A percentile compares a stretch with the other conserved stretches of the same genome.
Conservation (phyloP, 1,284 basidiomycete species). For the Phlebopus sp. region DNA sequence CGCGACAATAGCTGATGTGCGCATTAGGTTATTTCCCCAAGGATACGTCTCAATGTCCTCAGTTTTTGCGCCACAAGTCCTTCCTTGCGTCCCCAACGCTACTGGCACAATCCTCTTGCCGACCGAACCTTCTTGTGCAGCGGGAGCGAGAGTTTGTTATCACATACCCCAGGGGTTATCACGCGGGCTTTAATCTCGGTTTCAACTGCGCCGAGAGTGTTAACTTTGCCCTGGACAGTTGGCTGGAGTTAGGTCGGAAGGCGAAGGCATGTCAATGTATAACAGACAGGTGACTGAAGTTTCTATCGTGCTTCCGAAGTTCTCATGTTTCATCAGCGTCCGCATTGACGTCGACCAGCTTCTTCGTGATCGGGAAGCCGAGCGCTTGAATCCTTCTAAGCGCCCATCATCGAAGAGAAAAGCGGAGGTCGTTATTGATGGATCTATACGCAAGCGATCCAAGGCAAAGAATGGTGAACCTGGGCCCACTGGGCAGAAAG, state of each 20-base stretch:
- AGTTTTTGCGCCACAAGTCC: conserved; percentile 96
- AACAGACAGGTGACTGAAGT: conserved; percentile 63
- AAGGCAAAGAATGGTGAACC: conserved; percentile 12
- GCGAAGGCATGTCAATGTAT: conserved; percentile 86
- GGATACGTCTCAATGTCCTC: conserved; percentile 80
- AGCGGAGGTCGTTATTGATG: conserved; percentile 22
- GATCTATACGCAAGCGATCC: conserved; percentile 36
- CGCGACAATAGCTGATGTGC: conserved; percentile 5
- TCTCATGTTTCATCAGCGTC: conserved; percentile 54
- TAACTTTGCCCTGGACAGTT: conserved; percentile 95
- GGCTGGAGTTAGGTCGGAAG: conserved; percentile 85
- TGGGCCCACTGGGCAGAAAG: conserved; percentile 11
- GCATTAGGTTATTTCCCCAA: conserved; percentile 78
- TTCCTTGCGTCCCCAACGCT: conserved; percentile 90
- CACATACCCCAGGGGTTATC: conserved; percentile 93
- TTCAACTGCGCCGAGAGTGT: conserved; percentile 98
- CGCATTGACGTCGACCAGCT: conserved; percentile 88
- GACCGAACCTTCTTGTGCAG: conserved; percentile 88
- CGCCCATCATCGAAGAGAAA: conserved; percentile 38
- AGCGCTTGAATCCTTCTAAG: conserved; percentile 29
- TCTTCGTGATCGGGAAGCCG: conserved; percentile 58
- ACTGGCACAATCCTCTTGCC: conserved; percentile 77
- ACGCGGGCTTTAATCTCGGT: conserved; percentile 96
- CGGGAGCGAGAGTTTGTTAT: conserved; percentile 93
- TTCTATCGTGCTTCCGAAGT: background rate